phyloP scores from a whole-genome alignment of 2,329 filamentous ascomycete genomes.

The Teratosphaeria gauchensis region DNA sequence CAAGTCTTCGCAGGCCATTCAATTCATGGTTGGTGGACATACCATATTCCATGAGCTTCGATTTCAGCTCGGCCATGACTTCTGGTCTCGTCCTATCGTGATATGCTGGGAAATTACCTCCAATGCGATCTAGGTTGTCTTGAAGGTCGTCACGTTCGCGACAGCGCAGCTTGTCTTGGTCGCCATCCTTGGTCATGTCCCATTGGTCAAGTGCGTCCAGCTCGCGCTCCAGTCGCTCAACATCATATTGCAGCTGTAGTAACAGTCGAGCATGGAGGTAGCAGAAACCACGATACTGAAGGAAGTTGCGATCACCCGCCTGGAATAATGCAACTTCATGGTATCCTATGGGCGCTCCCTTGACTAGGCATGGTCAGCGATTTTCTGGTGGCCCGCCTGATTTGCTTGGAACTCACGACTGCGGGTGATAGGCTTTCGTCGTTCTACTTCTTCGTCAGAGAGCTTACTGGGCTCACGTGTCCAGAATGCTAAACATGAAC shows the following conservation, averaged over 20 bases:
- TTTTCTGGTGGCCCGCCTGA: constrained; percentile 21
- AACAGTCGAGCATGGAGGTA: constrained; percentile 32
- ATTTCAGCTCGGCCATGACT: constrained; percentile 13
- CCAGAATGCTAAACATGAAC: not conserved
- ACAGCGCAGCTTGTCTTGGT: constrained; percentile 2
- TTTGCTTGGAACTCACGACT: not conserved
- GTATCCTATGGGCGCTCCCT: constrained; percentile 30
- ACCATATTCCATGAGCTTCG: constrained; percentile 17
- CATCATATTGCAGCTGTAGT: constrained; percentile 30
- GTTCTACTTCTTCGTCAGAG: not conserved
- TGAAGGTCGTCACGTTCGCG: constrained; percentile 8
- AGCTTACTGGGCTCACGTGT: not conserved
- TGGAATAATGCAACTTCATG: constrained; percentile 31
- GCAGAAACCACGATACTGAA: constrained; percentile 30
- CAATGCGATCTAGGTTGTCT: constrained; percentile 4
- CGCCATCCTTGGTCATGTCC: constrained; percentile 7
- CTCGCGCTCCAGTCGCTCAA: constrained; percentile 28
- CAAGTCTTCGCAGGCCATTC: not conserved
- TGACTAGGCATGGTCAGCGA: constrained; percentile 28
- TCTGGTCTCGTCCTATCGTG: constrained; percentile 8
- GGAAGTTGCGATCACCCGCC: constrained; percentile 30
- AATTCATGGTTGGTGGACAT: not conserved
- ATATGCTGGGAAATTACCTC: not conserved
- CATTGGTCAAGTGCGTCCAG: constrained; percentile 22
- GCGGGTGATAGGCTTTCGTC: no score